A percentile compares a stretch with the other conserved stretches of the same genome.
Evolutionary conservation across 768 basidiomycete species (phyloP).

Genomic region (Panaeolus papilionaceus): DNA sequence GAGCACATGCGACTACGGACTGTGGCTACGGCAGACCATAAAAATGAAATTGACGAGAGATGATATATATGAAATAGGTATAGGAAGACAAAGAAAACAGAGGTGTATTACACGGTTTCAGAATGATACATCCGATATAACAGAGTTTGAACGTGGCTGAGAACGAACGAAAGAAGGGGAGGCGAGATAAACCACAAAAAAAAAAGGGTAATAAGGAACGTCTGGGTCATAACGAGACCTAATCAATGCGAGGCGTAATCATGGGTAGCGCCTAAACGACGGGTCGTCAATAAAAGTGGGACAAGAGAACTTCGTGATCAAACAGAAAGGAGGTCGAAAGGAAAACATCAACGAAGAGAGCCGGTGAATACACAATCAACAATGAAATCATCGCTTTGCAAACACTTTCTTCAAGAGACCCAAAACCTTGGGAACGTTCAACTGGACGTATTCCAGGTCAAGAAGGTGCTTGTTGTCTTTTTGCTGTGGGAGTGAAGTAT

Average conservation of each 20-base stretch:
- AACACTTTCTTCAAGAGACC: conserved; percentile 94
- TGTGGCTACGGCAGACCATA: conserved; percentile 19
- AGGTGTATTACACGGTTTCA: conserved; percentile 29
- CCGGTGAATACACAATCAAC: conserved; percentile 16
- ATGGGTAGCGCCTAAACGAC: conserved; percentile 12
- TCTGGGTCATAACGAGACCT: conserved; percentile 8
- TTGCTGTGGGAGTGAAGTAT: conserved; percentile 66
- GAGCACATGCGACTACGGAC: conserved; percentile 11
- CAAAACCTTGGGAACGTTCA: conserved; percentile 95
- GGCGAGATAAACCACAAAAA: conserved; percentile 23
- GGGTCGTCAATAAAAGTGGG: conserved; percentile 14
- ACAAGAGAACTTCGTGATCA: conserved; percentile 11
- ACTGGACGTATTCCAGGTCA: conserved; percentile 96
- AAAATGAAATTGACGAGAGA: conserved; percentile 15
- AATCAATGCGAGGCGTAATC: conserved; percentile 13
- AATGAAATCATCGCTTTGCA: conserved; percentile 70
- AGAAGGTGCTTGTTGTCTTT: conserved; percentile 97
- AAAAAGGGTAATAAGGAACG: conserved; percentile 18
- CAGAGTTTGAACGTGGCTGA: conserved; percentile 21
- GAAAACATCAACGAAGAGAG: conserved; percentile 13
- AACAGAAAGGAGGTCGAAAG: conserved; percentile 6
- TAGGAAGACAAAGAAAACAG: conserved; percentile 24
- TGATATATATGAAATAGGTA: conserved; percentile 15
- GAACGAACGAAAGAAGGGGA: conserved; percentile 24
- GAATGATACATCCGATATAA: conserved; percentile 44